Conservation (phyloP, 345 rosid genomes). For the Ceriops decandra region DNA sequence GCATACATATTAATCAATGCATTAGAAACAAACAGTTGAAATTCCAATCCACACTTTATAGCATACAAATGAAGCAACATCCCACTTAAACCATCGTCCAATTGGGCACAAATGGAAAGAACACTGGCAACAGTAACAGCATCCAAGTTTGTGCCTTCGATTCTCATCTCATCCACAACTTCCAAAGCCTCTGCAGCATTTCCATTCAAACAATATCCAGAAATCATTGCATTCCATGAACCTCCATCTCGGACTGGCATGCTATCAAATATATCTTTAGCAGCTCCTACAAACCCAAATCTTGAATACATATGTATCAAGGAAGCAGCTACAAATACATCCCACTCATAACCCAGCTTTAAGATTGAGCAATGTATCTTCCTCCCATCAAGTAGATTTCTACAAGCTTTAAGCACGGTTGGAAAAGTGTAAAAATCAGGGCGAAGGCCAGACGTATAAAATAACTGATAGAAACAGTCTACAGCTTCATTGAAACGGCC, state of each 20-base stretch:
- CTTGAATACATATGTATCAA: constrained; percentile 73
- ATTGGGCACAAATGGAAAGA: constrained; percentile 68
- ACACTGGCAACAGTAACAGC: constrained; percentile 66
- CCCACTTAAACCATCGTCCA: constrained; percentile 59
- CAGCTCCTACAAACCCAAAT: constrained; percentile 48
- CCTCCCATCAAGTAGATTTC: constrained; percentile 50
- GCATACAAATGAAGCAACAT: constrained; percentile 51
- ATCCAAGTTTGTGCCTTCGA: constrained; percentile 57
- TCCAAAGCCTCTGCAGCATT: constrained; percentile 55
- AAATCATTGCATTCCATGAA: constrained; percentile 89
- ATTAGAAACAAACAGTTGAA: constrained; percentile 56
- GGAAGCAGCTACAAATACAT: constrained; percentile 63
- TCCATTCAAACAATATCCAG: constrained; percentile 68
- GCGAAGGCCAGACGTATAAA: constrained; percentile 43
- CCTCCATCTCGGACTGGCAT: constrained; percentile 55
- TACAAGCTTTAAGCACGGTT: constrained; percentile 66
- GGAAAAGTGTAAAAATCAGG: constrained; percentile 69
- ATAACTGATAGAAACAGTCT: constrained; percentile 38
- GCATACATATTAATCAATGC: constrained; percentile 83
- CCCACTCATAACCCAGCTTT: constrained; percentile 54
- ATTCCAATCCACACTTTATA: constrained; percentile 43
- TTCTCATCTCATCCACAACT: constrained; percentile 59
- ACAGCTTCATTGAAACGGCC: constrained; percentile 34
- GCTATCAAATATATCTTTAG: constrained; percentile 52
- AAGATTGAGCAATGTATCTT: constrained; percentile 60